A percentile compares a stretch with the other conserved stretches of the same genome.
Evolutionary conservation across 768 basidiomycete genomes (phyloP).

Genomic region (Lactarius pseudohatsudake): DNA sequence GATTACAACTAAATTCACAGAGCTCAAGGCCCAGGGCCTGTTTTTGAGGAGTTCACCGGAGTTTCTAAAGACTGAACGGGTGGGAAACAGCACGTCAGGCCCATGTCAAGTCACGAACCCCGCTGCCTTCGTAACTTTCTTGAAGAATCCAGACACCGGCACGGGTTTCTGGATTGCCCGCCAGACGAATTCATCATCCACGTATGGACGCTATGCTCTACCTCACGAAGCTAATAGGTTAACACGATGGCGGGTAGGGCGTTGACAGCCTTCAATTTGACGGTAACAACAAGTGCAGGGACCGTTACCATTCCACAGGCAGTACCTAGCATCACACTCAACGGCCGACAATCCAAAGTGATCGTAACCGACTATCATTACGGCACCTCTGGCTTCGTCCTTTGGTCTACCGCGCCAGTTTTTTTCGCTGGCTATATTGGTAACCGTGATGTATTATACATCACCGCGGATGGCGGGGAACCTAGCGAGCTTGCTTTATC

Average conservation of each 20-base stretch:
- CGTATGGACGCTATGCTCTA: constrained; percentile 42
- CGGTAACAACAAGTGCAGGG: constrained; percentile 53
- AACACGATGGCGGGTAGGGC: constrained; percentile 36
- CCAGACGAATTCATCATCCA: constrained; percentile 65
- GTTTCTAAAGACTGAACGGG: constrained; percentile 77
- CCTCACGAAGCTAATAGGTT: background rate
- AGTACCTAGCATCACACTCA: constrained; percentile 53
- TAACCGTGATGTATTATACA: constrained; percentile 41
- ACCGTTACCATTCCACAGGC: constrained; percentile 56
- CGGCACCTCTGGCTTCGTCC: constrained; percentile 53
- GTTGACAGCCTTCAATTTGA: constrained; percentile 56
- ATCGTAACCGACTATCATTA: constrained; percentile 72
- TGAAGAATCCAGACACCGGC: constrained; percentile 66
- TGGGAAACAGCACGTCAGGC: constrained; percentile 60
- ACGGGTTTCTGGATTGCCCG: constrained; percentile 70
- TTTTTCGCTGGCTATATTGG: constrained; percentile 59
- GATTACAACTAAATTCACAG: constrained; percentile 66
- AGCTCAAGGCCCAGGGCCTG: constrained; percentile 73
- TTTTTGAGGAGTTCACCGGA: constrained; percentile 79
- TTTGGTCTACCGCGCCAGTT: constrained; percentile 73
- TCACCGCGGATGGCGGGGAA: constrained; percentile 40
- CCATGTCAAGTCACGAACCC: constrained; percentile 43
- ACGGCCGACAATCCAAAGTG: constrained; percentile 72
- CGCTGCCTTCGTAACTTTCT: constrained; percentile 56
- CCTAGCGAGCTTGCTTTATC: constrained; percentile 38